A percentile compares a stretch with the other conserved stretches of the same genome.
Conservation (phyloP, 331 rosid species). For the Malus hybrid region DNA sequence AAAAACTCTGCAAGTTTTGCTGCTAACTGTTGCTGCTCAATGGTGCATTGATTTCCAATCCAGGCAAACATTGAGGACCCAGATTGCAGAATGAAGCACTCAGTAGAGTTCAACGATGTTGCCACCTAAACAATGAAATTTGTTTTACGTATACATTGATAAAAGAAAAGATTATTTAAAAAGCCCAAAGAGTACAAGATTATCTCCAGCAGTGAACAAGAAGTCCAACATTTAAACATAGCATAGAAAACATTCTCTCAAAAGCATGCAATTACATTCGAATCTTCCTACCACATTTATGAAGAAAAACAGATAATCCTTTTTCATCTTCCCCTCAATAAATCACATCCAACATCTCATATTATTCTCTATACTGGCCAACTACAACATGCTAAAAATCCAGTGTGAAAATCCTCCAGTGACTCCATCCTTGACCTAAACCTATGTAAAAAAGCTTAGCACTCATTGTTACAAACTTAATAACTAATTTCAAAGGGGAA, state of each 20-base stretch:
- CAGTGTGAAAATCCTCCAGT: not conserved
- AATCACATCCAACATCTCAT: too few relatives aligned
- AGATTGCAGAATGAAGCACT: conserved; percentile 81
- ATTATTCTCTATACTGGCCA: not conserved
- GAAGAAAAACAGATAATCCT: too few relatives aligned
- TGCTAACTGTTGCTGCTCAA: conserved; percentile 89
- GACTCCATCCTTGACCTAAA: not conserved
- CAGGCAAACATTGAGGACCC: conserved; percentile 76
- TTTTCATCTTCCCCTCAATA: too few relatives aligned
- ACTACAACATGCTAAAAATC: not conserved
- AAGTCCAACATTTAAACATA: not conserved
- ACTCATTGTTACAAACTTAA: not conserved
- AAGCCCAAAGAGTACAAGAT: not conserved
- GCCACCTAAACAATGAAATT: conserved; percentile 57
- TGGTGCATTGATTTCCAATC: conserved; percentile 84
- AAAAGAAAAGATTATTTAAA: not conserved
- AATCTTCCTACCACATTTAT: not conserved
- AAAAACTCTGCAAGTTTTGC: conserved; percentile 79
- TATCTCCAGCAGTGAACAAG: not conserved
- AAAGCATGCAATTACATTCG: not conserved
- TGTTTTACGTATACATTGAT: not conserved
- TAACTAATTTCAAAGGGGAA: not conserved
- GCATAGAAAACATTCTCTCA: not conserved
- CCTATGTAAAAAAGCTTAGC: not conserved
- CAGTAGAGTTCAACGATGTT: conserved; percentile 66